Evolutionary conservation across 148 eudicot species (phyloP).

Genomic region (Cornus controversa): DNA sequence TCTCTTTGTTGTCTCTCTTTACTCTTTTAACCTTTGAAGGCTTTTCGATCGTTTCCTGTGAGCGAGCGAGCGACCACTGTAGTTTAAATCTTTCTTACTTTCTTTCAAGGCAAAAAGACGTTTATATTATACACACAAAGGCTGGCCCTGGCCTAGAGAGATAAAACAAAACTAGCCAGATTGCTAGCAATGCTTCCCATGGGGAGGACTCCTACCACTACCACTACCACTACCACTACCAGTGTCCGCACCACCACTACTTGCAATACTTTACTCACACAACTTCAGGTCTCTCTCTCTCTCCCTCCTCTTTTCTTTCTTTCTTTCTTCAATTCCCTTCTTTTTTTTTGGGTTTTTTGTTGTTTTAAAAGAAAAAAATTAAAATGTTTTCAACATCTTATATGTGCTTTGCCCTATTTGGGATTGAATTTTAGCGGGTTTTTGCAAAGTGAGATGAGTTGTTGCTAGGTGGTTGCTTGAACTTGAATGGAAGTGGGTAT

Average conservation of each 20-base stretch:
- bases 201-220: conserved; percentile 33
- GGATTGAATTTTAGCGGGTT: neutral
- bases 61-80: too few species aligned
- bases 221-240: too few species aligned
- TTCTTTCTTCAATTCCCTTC: neutral
- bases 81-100: neutral
- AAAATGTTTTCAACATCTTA: neutral
- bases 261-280: conserved; percentile 47
- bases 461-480: neutral
- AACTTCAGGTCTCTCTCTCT: conserved; percentile 49
- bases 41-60: neutral
- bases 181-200: conserved; percentile 32
- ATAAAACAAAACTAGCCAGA: too few species aligned
- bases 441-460: neutral
- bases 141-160: too few species aligned
- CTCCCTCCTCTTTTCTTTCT: conserved; percentile 3
- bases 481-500: neutral
- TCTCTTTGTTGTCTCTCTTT: neutral
- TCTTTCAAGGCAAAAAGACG: neutral
- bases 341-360: neutral
- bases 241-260: conserved; percentile 33
- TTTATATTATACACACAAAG: too few species aligned
- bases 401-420: neutral
- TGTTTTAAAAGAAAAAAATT: neutral
- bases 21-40: neutral